A percentile compares a stretch with the other conserved stretches of the same genome.
Conservation (phyloP, 2,329 filamentous ascomycete genomes). For the Hymenoscyphus linearis region DNA sequence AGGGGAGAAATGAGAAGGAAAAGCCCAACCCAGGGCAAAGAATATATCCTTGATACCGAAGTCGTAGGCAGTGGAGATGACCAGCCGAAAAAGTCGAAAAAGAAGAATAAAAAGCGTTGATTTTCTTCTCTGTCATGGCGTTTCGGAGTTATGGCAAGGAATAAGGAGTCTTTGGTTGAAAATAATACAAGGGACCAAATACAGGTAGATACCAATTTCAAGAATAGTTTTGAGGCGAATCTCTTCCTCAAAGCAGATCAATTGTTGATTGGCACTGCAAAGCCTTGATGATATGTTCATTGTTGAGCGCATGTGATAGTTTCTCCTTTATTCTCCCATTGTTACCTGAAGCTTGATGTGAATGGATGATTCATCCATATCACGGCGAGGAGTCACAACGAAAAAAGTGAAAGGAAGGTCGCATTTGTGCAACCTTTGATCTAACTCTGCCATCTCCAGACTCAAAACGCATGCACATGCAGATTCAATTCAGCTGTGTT, state of each 20-base stretch:
- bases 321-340: too few relatives aligned
- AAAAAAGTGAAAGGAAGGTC: neutral
- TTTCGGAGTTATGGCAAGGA: neutral
- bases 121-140: neutral
- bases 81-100: slow-evolving; percentile 18
- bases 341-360: too few relatives aligned
- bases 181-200: neutral
- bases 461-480: too few relatives aligned
- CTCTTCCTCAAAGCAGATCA: too few relatives aligned
- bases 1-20: slow-evolving; percentile 82
- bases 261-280: too few relatives aligned
- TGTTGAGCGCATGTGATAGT: too few relatives aligned
- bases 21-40: slow-evolving; percentile 69
- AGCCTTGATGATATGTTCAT: too few relatives aligned
- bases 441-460: too few relatives aligned
- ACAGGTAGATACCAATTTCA: too few relatives aligned
- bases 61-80: slow-evolving; percentile 38
- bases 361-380: neutral
- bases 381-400: neutral
- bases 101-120: slow-evolving; percentile 22
- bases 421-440: neutral
- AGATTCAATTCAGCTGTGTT: too few relatives aligned
- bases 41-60: slow-evolving; percentile 56
- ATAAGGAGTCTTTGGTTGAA: neutral
- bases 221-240: too few relatives aligned